phyloP scores from a whole-genome alignment of 768 basidiomycete genomes.

The Podaxis rugospora region DNA sequence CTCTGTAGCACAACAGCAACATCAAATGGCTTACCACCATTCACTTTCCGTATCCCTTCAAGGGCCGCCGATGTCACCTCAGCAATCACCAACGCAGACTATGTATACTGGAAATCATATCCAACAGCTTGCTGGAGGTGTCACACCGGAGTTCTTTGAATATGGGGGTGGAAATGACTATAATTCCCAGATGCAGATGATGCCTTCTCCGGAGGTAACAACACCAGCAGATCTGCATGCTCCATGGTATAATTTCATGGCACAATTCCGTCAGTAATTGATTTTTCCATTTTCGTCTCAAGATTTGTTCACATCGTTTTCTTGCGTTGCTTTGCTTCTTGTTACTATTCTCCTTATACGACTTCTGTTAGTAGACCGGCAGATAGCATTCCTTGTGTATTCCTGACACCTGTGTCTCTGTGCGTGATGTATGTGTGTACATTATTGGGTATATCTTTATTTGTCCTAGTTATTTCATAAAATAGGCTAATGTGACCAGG shows the following conservation, averaged over 20 bases:
- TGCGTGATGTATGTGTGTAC: constrained; percentile 11
- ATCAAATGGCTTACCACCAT: constrained; percentile 22
- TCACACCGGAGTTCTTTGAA: constrained; percentile 27
- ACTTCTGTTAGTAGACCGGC: neutral
- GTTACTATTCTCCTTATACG: neutral
- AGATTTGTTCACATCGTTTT: neutral
- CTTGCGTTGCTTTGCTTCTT: neutral
- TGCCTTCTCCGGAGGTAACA: constrained; percentile 15
- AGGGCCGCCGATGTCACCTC: constrained; percentile 5
- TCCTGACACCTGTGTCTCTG: neutral
- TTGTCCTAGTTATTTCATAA: constrained; percentile 22
- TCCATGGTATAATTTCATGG: constrained; percentile 45
- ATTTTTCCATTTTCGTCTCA: neutral
- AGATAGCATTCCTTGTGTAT: neutral
- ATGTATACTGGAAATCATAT: constrained; percentile 9
- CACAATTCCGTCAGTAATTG: constrained; percentile 34
- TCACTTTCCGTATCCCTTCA: constrained; percentile 11
- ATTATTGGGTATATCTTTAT: constrained; percentile 21
- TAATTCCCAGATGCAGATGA: constrained; percentile 22
- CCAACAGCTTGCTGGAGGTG: constrained; percentile 7
- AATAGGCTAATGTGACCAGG: constrained; percentile 9
- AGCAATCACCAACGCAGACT: neutral
- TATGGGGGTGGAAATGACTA: constrained; percentile 21
- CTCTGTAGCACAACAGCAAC: constrained; percentile 14
- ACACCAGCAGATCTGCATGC: constrained; percentile 33